Conservation (phyloP, 805 yeast species). For the Tetrapisispora arboricola region DNA sequence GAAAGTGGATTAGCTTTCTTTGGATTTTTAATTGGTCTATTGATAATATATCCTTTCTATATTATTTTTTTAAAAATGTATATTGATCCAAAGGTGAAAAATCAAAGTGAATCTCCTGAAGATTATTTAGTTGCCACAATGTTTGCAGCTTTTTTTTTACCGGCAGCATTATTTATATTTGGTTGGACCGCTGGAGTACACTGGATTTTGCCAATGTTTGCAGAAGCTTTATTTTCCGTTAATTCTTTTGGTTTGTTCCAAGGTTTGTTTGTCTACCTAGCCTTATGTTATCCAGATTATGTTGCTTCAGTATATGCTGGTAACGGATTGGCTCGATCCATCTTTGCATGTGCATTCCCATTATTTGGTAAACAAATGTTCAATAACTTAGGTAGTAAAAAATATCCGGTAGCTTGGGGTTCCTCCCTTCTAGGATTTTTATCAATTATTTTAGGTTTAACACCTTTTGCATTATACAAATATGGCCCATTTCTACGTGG, state of each 20-base stretch:
- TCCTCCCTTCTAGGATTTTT: slow-evolving; percentile 39
- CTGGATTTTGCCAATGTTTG: slow-evolving; percentile 42
- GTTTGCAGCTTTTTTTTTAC: slow-evolving; percentile 33
- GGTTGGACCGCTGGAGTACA: slow-evolving; percentile 43
- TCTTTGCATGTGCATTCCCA: slow-evolving; percentile 51
- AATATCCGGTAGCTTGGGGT: slow-evolving; percentile 54
- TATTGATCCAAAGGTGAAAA: slow-evolving; percentile 21
- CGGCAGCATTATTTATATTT: slow-evolving; percentile 37
- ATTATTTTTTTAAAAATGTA: slow-evolving; percentile 22
- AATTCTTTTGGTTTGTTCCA: slow-evolving; percentile 42
- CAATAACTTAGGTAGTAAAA: slow-evolving; percentile 36
- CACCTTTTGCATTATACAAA: slow-evolving; percentile 38
- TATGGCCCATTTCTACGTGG: slow-evolving; percentile 38
- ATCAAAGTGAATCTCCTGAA: slow-evolving; percentile 32
- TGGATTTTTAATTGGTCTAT: slow-evolving; percentile 41
- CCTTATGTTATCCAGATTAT: slow-evolving; percentile 38
- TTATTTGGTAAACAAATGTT: slow-evolving; percentile 55
- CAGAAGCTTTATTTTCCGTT: slow-evolving; percentile 32
- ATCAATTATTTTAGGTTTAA: slow-evolving; percentile 33
- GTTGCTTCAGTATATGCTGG: slow-evolving; percentile 53
- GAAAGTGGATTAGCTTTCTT: slow-evolving; percentile 36
- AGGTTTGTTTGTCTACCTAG: slow-evolving; percentile 40
- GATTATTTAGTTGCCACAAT: slow-evolving; percentile 34
- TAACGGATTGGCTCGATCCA: slow-evolving; percentile 41
- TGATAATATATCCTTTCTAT: slow-evolving; percentile 28